Percentiles rank a stretch among this genome's conserved stretches.
Conservation (phyloP, 352 stramenopile genomes). For the Thalassiosira mediterranea region DNA sequence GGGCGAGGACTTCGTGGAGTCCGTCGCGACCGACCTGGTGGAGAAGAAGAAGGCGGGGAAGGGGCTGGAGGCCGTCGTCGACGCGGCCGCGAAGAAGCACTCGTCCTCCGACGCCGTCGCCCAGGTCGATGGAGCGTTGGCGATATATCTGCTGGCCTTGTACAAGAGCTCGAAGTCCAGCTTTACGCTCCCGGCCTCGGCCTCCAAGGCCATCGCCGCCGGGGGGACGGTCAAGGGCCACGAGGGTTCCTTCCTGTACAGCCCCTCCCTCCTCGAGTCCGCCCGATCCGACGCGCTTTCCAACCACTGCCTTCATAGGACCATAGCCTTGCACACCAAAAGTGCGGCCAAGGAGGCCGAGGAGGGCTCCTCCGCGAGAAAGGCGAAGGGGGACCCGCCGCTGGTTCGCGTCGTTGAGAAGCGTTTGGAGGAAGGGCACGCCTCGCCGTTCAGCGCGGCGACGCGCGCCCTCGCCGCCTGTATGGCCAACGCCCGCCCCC, state of each 20-base stretch:
- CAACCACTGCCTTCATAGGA: slow-evolving; percentile 61
- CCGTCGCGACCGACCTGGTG: slow-evolving; percentile 64
- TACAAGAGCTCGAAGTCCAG: slow-evolving; percentile 24
- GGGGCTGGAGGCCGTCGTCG: slow-evolving; percentile 65
- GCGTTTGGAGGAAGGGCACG: slow-evolving; percentile 19
- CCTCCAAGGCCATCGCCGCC: slow-evolving; percentile 57
- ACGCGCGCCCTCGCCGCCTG: slow-evolving; percentile 61
- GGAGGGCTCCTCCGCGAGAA: slow-evolving; percentile 7
- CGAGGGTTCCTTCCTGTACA: slow-evolving; percentile 72
- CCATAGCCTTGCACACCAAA: slow-evolving; percentile 68
- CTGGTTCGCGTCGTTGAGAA: slow-evolving; percentile 48
- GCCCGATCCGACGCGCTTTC: slow-evolving; percentile 53
- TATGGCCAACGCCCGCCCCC: slow-evolving; percentile 48
- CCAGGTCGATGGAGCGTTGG: slow-evolving; percentile 66
- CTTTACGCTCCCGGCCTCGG: slow-evolving; percentile 35
- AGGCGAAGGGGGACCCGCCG: slow-evolving; percentile 16
- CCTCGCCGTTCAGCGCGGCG: slow-evolving; percentile 33
- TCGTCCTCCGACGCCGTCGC: slow-evolving; percentile 48
- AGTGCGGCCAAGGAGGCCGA: slow-evolving; percentile 40
- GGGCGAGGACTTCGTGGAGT: slow-evolving; percentile 58
- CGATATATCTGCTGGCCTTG: slow-evolving; percentile 59
- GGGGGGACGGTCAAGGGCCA: slow-evolving; percentile 29
- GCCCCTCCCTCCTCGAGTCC: slow-evolving; percentile 51
- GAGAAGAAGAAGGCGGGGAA: slow-evolving; percentile 42
- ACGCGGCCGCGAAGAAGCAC: slow-evolving; percentile 68